Conservation (phyloP, 257 asterid genomes). For the Solanum appendiculatum region DNA sequence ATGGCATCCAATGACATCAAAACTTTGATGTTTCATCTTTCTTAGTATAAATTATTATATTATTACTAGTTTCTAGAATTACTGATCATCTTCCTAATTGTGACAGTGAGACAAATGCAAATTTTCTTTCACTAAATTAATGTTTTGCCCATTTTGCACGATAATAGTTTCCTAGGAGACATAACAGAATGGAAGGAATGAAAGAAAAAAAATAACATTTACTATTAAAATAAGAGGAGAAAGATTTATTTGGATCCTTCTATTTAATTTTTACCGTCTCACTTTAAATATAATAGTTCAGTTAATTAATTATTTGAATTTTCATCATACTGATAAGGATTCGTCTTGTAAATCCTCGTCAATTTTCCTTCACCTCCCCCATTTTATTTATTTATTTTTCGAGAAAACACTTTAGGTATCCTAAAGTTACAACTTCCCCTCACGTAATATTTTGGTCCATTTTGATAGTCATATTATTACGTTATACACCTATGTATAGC, state of each 20-base stretch:
- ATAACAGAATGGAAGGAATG: neutral
- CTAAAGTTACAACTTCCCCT: too few species aligned
- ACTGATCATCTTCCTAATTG: neutral
- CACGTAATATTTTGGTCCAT: neutral
- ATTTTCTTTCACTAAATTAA: neutral
- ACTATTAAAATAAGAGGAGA: neutral
- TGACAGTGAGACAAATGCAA: neutral
- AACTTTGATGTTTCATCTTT: neutral
- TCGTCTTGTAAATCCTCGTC: neutral
- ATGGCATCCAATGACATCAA: neutral
- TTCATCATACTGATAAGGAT: too few species aligned
- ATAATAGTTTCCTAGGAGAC: neutral
- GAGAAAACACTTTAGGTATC: too few species aligned
- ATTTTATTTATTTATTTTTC: too few species aligned
- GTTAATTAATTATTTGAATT: too few species aligned
- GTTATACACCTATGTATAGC: neutral
- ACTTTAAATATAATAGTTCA: neutral
- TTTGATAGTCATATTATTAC: neutral
- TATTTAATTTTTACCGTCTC: neutral
- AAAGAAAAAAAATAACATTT: neutral
- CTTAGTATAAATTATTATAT: neutral
- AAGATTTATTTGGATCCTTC: neutral
- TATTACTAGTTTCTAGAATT: neutral
- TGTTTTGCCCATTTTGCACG: neutral
- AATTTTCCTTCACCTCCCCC: too few species aligned